phyloP scores from a whole-genome alignment of 192 early-diverging fungal genomes.

The Podila minutissima region DNA sequence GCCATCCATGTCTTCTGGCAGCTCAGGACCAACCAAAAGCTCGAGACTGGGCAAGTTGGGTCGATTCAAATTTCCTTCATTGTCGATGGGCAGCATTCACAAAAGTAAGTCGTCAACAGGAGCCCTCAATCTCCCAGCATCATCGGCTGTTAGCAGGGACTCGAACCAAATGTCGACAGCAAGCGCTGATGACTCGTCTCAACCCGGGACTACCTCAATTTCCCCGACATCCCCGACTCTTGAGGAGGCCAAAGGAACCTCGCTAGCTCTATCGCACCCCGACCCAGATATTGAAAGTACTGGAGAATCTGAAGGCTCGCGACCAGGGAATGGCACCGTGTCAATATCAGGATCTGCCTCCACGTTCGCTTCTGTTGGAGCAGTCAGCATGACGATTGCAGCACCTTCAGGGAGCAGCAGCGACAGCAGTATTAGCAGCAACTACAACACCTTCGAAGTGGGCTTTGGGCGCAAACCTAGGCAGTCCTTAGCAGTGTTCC shows the following conservation, averaged over 20 bases:
- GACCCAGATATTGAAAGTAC: too few species aligned
- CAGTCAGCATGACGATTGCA: slow-evolving; percentile 11
- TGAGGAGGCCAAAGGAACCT: too few species aligned
- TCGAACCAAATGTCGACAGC: too few species aligned
- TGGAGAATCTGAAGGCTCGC: too few species aligned
- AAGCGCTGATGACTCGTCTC: too few species aligned
- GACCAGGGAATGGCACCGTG: not conserved
- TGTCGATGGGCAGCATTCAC: slow-evolving; percentile 27
- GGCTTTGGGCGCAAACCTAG: slow-evolving; percentile 6
- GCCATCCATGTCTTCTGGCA: not conserved
- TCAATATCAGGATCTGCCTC: slow-evolving; percentile 10
- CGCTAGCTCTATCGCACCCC: too few species aligned
- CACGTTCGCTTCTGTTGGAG: slow-evolving; percentile 27
- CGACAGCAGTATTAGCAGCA: slow-evolving; percentile 26
- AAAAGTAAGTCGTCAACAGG: slow-evolving; percentile 10
- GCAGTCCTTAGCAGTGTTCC: slow-evolving; percentile 12
- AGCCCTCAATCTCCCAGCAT: not conserved
- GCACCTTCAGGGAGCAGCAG: slow-evolving; percentile 15
- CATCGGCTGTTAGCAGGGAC: too few species aligned
- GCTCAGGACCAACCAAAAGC: not conserved
- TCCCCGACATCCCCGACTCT: too few species aligned
- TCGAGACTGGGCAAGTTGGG: slow-evolving; percentile 16
- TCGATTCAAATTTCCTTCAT: slow-evolving; percentile 37
- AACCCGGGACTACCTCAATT: too few species aligned
- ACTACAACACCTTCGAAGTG: slow-evolving; percentile 3